phyloP scores from a whole-genome alignment of 1,284 basidiomycete genomes.

The Paramarasmius palmivorus region DNA sequence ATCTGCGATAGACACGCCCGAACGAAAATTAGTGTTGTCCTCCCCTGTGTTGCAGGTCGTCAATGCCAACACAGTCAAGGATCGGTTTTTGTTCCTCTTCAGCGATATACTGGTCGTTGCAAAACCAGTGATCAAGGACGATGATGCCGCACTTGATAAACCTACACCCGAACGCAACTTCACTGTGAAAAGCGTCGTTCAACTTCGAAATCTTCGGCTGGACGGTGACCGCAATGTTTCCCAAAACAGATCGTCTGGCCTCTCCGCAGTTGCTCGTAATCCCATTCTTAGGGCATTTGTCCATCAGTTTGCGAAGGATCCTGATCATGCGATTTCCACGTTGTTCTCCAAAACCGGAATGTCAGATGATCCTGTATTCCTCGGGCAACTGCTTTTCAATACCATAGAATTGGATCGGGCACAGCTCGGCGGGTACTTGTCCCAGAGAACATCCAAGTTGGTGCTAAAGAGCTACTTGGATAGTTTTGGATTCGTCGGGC shows the following conservation, averaged over 20 bases:
- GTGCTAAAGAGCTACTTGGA: constrained; percentile 86
- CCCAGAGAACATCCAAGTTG: constrained; percentile 66
- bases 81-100: constrained; percentile 95
- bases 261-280: constrained; percentile 43
- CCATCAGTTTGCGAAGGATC: constrained; percentile 70
- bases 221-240: constrained; percentile 64
- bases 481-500: constrained; percentile 80
- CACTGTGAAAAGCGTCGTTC: constrained; percentile 85
- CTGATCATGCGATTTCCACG: constrained; percentile 68
- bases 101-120: constrained; percentile 90
- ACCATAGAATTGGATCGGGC: constrained; percentile 83
- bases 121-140: constrained; percentile 67
- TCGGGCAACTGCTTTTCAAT: constrained; percentile 85
- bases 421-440: constrained; percentile 84
- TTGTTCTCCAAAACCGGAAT: constrained; percentile 61
- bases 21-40: constrained; percentile 81
- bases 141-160: constrained; percentile 62
- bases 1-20: constrained; percentile 78
- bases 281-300: constrained; percentile 72
- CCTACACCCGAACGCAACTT: constrained; percentile 81
- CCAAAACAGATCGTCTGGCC: constrained; percentile 42
- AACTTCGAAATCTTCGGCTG: constrained; percentile 71
- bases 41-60: constrained; percentile 93
- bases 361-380: constrained; percentile 60
- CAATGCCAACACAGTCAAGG: constrained; percentile 92